Evolutionary conservation across 352 stramenopile species (phyloP).

Genomic region (Thalassiosira mediterranea): DNA sequence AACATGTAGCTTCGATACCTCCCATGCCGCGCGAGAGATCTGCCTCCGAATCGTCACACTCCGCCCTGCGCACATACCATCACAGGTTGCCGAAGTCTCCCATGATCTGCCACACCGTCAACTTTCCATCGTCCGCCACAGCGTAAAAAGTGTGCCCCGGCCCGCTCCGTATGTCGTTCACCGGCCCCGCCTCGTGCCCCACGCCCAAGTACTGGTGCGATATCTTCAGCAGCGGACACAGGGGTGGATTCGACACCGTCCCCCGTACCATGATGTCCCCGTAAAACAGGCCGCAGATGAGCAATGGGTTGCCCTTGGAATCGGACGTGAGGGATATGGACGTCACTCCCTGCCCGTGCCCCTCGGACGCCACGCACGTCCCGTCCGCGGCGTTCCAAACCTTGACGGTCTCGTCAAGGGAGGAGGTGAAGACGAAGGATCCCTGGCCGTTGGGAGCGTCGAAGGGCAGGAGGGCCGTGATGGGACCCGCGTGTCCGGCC

Average conservation of each 20-base stretch:
- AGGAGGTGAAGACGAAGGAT: conserved; percentile 77
- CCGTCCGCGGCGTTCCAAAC: conserved; percentile 77
- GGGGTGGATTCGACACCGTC: conserved; percentile 69
- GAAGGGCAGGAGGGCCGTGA: conserved; percentile 69
- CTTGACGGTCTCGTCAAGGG: conserved; percentile 77
- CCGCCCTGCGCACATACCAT: too few relatives aligned
- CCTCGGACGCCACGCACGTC: conserved; percentile 70
- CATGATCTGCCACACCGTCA: conserved; percentile 76
- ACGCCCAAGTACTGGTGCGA: conserved; percentile 52
- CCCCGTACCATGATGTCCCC: conserved; percentile 78
- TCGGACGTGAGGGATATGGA: conserved; percentile 68
- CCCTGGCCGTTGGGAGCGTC: conserved; percentile 46
- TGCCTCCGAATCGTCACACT: too few relatives aligned
- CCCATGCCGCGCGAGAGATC: too few relatives aligned
- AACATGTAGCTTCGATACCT: too few relatives aligned
- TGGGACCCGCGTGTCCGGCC: conserved; percentile 65
- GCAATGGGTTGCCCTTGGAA: conserved; percentile 55
- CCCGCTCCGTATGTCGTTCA: conserved; percentile 62
- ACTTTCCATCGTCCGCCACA: conserved; percentile 75
- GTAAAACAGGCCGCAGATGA: conserved; percentile 71
- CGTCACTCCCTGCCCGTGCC: conserved; percentile 74
- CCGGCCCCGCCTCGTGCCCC: conserved; percentile 62
- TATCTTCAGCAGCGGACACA: conserved; percentile 63
- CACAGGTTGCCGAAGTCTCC: conserved; percentile 82
- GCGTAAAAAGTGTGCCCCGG: conserved; percentile 79